Conservation (phyloP, 2,329 filamentous ascomycete genomes). For the Hypoxylon sp. region DNA sequence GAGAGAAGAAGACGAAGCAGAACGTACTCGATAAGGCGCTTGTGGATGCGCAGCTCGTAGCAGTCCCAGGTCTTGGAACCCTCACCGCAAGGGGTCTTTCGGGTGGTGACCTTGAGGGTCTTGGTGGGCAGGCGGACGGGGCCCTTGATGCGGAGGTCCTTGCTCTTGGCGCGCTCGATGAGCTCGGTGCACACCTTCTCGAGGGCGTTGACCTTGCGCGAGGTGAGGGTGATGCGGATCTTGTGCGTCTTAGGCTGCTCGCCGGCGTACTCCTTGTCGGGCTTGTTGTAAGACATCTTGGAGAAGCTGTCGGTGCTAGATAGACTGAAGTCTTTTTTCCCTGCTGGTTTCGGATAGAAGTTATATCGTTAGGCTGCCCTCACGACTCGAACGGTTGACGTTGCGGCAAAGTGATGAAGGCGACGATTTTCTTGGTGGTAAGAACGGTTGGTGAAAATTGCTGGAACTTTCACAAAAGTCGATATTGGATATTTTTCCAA, state of each 20-base stretch:
- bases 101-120: constrained; percentile 94
- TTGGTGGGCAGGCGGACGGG: constrained; percentile 98
- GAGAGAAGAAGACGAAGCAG: background rate
- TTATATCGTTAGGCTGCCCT: constrained; percentile 56
- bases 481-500: constrained; percentile 2
- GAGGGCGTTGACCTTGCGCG: constrained; percentile 91
- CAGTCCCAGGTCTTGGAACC: constrained; percentile 99
- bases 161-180: constrained; percentile 97
- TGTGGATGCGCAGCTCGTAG: constrained; percentile 99
- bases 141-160: constrained; percentile 98
- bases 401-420: constrained; percentile 86
- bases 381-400: constrained; percentile 79
- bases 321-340: background rate
- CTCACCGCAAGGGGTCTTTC: constrained; percentile 99
- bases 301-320: constrained; percentile 39
- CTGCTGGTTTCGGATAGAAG: background rate
- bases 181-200: constrained; percentile 99
- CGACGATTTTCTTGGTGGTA: constrained; percentile 26
- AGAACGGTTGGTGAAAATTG: constrained; percentile 26
- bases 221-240: constrained; percentile 97
- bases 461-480: background rate
- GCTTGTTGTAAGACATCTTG: constrained; percentile 94
- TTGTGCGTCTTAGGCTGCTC: constrained; percentile 83
- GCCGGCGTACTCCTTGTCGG: constrained; percentile 83
- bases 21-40: constrained; percentile 91